These are phyloP conservation scores for Bruguiera hainesii DNA, from an alignment of 441 rosid species.

Conservation along the genomic window DNA sequence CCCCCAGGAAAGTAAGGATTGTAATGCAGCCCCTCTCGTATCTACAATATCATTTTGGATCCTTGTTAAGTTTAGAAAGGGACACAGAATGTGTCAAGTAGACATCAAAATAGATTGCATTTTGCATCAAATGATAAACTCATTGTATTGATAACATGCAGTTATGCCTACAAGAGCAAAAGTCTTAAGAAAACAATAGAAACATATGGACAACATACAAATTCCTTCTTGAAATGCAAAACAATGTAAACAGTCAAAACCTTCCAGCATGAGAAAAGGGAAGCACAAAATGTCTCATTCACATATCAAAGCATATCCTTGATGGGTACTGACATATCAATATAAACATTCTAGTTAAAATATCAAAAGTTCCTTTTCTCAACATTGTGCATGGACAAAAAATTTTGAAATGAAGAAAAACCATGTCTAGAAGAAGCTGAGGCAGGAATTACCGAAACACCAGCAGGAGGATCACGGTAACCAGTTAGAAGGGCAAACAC, in stretches of 20 bases:
- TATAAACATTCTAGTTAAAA: no score
- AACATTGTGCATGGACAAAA: not conserved
- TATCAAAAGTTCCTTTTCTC: not conserved
- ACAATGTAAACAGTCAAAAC: no score
- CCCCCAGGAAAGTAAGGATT: conserved; percentile 99
- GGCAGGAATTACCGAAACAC: conserved; percentile 59
- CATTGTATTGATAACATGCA: no score
- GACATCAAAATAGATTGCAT: not conserved
- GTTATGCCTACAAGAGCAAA: no score
- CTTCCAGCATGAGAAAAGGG: no score
- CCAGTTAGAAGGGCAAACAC: conserved; percentile 97
- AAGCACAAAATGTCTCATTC: not conserved
- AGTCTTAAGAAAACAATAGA: not conserved
- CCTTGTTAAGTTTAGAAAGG: not conserved
- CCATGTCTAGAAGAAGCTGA: not conserved
- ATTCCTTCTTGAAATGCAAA: no score
- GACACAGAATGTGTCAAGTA: not conserved
- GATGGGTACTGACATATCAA: no score
- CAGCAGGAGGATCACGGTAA: conserved; percentile 99
- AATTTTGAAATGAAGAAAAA: not conserved
- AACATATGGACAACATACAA: not conserved
- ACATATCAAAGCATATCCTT: no score
- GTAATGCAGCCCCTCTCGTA: conserved; percentile 95
- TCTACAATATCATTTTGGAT: conserved; percentile 36
- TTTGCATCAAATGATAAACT: no score